These are phyloP conservation scores for Coccinonectria pachysandricola DNA, from an alignment of 2,329 filamentous ascomycete genomes.

Conservation along the genomic window DNA sequence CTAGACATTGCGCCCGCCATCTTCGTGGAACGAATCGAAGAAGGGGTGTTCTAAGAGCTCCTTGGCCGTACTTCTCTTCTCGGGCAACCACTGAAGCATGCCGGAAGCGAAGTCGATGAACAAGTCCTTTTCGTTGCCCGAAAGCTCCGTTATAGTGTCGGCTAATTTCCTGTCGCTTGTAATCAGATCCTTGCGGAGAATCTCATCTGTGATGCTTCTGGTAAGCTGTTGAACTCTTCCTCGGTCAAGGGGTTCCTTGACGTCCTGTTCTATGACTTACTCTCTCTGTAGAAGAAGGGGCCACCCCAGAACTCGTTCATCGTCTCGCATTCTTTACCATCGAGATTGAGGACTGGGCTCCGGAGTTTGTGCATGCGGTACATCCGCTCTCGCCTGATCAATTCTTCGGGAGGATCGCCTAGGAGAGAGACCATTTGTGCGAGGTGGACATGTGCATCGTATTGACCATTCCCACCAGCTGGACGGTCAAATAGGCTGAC, in stretches of 20 bases:
- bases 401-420: background rate
- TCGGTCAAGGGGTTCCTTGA: background rate
- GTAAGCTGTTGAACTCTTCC: background rate
- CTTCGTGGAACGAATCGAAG: background rate
- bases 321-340: background rate
- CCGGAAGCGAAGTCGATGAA: slow-evolving; percentile 13
- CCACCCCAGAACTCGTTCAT: background rate
- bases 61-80: background rate
- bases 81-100: slow-evolving; percentile 9
- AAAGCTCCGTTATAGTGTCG: slow-evolving; percentile 10
- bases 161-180: too few relatives aligned
- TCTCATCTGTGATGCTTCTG: background rate
- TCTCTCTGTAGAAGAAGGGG: background rate
- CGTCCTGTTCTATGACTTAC: background rate
- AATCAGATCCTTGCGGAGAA: background rate
- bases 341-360: background rate
- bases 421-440: background rate
- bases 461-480: background rate
- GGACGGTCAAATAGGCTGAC: background rate
- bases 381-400: background rate
- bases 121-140: slow-evolving; percentile 10
- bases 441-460: background rate
- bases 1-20: background rate
- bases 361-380: background rate
- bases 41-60: background rate